Evolutionary conservation across 352 stramenopile genomes (phyloP), one percentile per base, ranked within the genome.

Genomic region (Pythium rhizo-oryzae): DNA sequence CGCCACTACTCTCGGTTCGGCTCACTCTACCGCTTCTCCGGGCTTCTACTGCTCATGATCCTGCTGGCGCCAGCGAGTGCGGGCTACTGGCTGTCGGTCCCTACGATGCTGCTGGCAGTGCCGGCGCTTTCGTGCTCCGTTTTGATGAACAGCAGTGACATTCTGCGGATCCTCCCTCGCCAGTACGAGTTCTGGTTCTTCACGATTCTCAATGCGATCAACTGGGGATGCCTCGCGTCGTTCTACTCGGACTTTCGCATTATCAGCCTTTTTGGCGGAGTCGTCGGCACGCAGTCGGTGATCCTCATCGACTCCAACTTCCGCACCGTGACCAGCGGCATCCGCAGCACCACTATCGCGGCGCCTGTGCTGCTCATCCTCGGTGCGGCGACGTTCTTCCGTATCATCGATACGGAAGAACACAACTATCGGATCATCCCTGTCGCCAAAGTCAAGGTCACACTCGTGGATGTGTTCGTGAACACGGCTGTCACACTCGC

Each of bases 171-270:
- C 24, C 58, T 78, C 11, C 25, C 53, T 8, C 66, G 37, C 15
- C 62, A 79, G 28, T 79, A 76, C 58, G 75, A 82, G 21, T 82
- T 78, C 47, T 82, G 75, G 72, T 82, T 79, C 53, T 82, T 82
- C 50, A 71, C 69, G n/a, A 51, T 69, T 12, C 37, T 70, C 9
- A 82, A 79, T 35, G 19, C 69, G 1, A 35, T 78, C 47, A 72
- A 70, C 9, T 79, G 75, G 72, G 19, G 21, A 16, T 24, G 69
- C 9, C 55, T 80, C 9, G 70, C 70, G 9, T 75, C 63, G 24
- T 78, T 82, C 23, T 66, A 75, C 23, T 59, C 13, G 11, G 75
- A 82, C n/a, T 21, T 75, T 2, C 75, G 75, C 41, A 30, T 80
- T 15, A 15, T 78, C 7, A 73, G 63, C 15, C 60, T 80, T 13